phyloP scores from a whole-genome alignment of 2,329 filamentous ascomycete genomes.

The Torrubiellomyces zombiae region DNA sequence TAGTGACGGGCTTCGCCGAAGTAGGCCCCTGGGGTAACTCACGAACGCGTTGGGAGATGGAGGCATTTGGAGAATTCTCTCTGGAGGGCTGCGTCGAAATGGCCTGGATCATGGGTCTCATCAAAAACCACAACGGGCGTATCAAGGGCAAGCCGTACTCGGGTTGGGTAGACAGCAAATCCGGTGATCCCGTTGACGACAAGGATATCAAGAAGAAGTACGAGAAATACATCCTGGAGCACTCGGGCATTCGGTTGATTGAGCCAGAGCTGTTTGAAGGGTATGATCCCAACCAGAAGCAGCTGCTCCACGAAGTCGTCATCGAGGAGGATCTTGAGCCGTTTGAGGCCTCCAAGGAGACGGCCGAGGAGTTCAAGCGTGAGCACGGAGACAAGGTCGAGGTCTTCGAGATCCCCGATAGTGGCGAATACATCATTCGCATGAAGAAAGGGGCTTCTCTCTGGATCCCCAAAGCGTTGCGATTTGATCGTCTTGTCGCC shows the following conservation, averaged over 20 bases:
- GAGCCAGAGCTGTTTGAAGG: slow-evolving; percentile 94
- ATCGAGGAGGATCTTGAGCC: slow-evolving; percentile 95
- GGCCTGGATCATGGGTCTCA: slow-evolving; percentile 99
- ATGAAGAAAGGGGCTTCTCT: slow-evolving; percentile 91
- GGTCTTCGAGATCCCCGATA: slow-evolving; percentile 86
- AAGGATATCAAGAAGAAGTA: slow-evolving; percentile 97
- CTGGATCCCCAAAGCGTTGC: slow-evolving; percentile 90
- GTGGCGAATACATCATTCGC: slow-evolving; percentile 84
- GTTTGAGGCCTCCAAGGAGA: slow-evolving; percentile 95
- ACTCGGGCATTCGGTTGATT: slow-evolving; percentile 92
- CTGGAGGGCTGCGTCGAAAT: slow-evolving; percentile 97
- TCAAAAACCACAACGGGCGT: slow-evolving; percentile 94
- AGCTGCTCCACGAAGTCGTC: slow-evolving; percentile 92
- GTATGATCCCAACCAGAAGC: slow-evolving; percentile 97
- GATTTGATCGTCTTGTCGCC: slow-evolving; percentile 92
- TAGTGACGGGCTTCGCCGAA: slow-evolving; percentile 92
- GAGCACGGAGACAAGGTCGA: slow-evolving; percentile 97
- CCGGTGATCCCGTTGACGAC: slow-evolving; percentile 88
- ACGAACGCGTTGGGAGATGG: slow-evolving; percentile 97
- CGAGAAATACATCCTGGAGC: slow-evolving; percentile 90
- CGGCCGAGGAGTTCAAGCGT: slow-evolving; percentile 89
- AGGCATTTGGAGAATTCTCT: slow-evolving; percentile 89
- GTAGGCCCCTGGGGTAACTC: slow-evolving; percentile 98
- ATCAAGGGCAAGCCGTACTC: slow-evolving; percentile 95
- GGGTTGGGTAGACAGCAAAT: slow-evolving; percentile 91